phyloP scores from a whole-genome alignment of 192 early-diverging fungal species.

The Backusella tarrabulga region DNA sequence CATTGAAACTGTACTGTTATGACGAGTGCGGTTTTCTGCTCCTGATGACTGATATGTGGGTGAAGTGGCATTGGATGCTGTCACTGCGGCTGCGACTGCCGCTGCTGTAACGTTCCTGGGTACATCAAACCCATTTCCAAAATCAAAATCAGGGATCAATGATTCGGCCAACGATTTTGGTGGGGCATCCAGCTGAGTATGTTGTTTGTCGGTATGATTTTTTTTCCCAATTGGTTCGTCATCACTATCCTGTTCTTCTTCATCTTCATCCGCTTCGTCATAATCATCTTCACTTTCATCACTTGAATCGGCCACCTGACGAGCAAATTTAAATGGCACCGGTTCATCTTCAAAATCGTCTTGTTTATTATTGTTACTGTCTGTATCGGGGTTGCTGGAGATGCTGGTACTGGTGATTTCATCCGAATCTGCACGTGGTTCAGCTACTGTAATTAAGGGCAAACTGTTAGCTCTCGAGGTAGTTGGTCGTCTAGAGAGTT shows the following conservation, averaged over 20 bases:
- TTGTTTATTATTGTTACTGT: not conserved
- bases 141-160: conserved; percentile 27
- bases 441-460: conserved; percentile 19
- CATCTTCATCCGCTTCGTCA: conserved; percentile 29
- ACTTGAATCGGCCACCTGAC: conserved; percentile 37
- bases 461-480: conserved; percentile 25
- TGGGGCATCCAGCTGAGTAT: not conserved
- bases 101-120: conserved; percentile 1
- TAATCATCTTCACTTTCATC: conserved; percentile 38
- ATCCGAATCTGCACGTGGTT: not conserved
- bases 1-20: conserved; percentile 2
- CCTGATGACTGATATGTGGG: not conserved
- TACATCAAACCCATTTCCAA: conserved; percentile 22
- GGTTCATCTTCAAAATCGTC: conserved; percentile 8
- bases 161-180: conserved; percentile 10
- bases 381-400: not conserved
- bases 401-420: not conserved
- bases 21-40: not conserved
- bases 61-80: not conserved
- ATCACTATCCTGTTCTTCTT: conserved; percentile 33
- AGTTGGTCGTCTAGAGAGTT: not conserved
- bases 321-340: conserved; percentile 24
- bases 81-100: conserved; percentile 10
- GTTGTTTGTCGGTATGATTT: not conserved
- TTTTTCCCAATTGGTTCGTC: conserved; percentile 34